Percentiles rank a stretch among this genome's conserved stretches.
Conservation (phyloP, 352 stramenopile genomes). For the Phytophthora kernoviae region DNA sequence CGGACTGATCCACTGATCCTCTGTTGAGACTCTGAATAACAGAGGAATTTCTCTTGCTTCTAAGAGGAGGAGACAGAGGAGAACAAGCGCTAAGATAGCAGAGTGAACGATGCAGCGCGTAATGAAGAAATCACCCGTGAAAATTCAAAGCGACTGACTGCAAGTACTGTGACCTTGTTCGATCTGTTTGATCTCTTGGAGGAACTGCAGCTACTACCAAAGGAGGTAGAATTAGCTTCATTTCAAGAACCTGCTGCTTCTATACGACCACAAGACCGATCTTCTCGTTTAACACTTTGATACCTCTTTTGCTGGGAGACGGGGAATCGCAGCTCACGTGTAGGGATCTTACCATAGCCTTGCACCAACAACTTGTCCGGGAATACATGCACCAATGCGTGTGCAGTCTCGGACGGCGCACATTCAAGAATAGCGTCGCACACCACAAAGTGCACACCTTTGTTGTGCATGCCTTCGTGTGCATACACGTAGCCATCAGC, state of each 20-base stretch:
- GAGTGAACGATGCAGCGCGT: constrained; percentile 28
- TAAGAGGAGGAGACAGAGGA: constrained; percentile 15
- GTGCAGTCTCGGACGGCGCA: constrained; percentile 52
- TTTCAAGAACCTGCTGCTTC: constrained; percentile 13
- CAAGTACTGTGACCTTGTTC: constrained; percentile 19
- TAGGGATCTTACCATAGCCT: constrained; percentile 65
- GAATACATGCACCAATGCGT: constrained; percentile 68
- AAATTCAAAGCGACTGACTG: constrained; percentile 24
- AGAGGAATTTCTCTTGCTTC: constrained; percentile 4
- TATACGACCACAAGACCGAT: constrained; percentile 1
- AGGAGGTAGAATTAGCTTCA: neutral
- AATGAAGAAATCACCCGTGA: constrained; percentile 27
- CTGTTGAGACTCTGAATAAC: neutral
- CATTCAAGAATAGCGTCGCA: constrained; percentile 77
- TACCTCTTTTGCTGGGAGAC: constrained; percentile 6
- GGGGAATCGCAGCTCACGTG: constrained; percentile 54
- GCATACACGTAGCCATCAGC: constrained; percentile 54
- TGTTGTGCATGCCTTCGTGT: constrained; percentile 34
- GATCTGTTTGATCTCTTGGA: neutral
- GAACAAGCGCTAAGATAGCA: constrained; percentile 12
- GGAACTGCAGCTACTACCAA: neutral
- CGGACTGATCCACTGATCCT: constrained; percentile 14
- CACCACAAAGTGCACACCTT: constrained; percentile 72
- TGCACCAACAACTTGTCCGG: constrained; percentile 54
- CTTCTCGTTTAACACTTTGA: constrained; percentile 8